These are phyloP conservation scores for Naganishia randhawae DNA, from an alignment of 768 basidiomycete species.

Conservation along the genomic window DNA sequence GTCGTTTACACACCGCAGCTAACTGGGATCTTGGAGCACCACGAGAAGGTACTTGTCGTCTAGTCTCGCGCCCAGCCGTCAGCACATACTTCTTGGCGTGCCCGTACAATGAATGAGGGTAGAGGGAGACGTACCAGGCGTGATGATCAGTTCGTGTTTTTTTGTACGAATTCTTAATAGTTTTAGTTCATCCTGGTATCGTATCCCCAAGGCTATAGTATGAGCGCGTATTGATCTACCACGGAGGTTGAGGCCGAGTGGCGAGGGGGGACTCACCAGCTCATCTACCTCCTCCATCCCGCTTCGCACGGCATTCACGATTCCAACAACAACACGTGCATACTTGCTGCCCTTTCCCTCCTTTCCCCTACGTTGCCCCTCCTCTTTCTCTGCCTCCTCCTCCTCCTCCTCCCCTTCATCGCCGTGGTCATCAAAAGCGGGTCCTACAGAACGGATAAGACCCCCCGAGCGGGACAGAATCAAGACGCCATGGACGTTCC, in stretches of 20 bases:
- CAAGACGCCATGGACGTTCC: slow-evolving; percentile 81
- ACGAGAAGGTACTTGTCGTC: slow-evolving; percentile 77
- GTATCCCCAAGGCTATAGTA: no score
- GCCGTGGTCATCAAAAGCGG: slow-evolving; percentile 36
- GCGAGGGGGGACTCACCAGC: slow-evolving; percentile 52
- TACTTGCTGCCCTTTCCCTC: slow-evolving; percentile 46
- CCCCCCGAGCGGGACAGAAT: slow-evolving; percentile 62
- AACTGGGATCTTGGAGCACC: slow-evolving; percentile 46
- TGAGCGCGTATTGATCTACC: no score
- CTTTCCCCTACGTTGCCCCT: background rate
- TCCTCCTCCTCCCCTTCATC: background rate
- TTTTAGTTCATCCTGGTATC: slow-evolving; percentile 69
- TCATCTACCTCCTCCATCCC: slow-evolving; percentile 74
- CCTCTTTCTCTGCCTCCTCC: background rate
- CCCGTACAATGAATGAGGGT: background rate
- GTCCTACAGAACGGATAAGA: slow-evolving; percentile 68
- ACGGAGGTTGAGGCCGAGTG: no score
- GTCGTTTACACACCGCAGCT: background rate
- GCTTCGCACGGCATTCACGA: slow-evolving; percentile 72
- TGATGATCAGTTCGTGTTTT: slow-evolving; percentile 89
- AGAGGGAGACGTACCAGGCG: slow-evolving; percentile 64
- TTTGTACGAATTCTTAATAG: slow-evolving; percentile 88
- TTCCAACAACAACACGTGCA: slow-evolving; percentile 52
- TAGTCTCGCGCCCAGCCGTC: slow-evolving; percentile 43
- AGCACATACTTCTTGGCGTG: slow-evolving; percentile 57